Percentiles rank a stretch among this genome's conserved stretches.
Evolutionary conservation across 352 stramenopile genomes (phyloP).

Genomic region (Phytophthora crassamura): DNA sequence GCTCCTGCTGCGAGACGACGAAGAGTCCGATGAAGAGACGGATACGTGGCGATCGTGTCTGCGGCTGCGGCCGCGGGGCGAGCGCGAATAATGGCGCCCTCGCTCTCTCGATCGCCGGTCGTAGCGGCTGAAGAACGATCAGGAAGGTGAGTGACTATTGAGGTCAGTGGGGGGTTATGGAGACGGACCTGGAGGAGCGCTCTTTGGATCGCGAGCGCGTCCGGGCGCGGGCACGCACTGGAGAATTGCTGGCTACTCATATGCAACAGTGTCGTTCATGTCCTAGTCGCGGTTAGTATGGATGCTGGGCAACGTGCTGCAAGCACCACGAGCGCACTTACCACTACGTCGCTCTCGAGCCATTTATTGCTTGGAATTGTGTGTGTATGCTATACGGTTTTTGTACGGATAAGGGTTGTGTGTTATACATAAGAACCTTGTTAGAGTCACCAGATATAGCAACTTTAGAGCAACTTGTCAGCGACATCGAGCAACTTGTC

Average conservation of each 20-base stretch:
- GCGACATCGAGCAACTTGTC: too few relatives aligned
- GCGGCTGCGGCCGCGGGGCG: slow-evolving; percentile 18
- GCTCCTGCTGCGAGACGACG: slow-evolving; percentile 35
- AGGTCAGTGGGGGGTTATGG: not conserved
- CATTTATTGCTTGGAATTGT: slow-evolving; percentile 11
- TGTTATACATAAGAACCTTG: too few relatives aligned
- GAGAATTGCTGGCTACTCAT: slow-evolving; percentile 37
- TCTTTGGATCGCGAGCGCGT: slow-evolving; percentile 39
- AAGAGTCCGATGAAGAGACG: slow-evolving; percentile 27
- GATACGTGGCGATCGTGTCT: slow-evolving; percentile 30
- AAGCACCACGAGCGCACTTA: slow-evolving; percentile 17
- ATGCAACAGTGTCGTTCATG: slow-evolving; percentile 23
- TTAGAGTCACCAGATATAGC: too few relatives aligned
- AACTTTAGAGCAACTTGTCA: too few relatives aligned
- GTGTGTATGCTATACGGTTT: too few relatives aligned
- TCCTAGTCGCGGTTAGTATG: slow-evolving; percentile 36
- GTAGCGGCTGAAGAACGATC: not conserved
- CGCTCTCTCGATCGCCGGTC: slow-evolving; percentile 17
- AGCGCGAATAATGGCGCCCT: slow-evolving; percentile 19
- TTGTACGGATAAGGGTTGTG: too few relatives aligned
- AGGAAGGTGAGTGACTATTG: slow-evolving; percentile 2
- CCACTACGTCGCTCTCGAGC: slow-evolving; percentile 21
- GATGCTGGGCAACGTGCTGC: not conserved
- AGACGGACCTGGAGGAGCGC: slow-evolving; percentile 17
- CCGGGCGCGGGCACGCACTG: slow-evolving; percentile 14